Evolutionary conservation across 371 early-diverging fungal genomes (phyloP).

Genomic region (Mortierella sp.): DNA sequence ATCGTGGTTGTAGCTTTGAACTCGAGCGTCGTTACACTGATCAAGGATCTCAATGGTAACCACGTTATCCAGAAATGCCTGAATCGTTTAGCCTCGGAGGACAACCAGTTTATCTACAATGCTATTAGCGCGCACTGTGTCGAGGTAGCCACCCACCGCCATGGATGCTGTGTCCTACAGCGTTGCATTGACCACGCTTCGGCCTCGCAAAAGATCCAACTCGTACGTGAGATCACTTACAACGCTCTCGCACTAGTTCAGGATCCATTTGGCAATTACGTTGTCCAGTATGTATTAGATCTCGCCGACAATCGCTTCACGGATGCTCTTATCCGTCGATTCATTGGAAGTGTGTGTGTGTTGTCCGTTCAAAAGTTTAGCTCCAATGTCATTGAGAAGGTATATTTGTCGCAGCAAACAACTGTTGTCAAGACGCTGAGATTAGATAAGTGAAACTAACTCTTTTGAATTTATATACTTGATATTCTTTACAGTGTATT

Average conservation of each 20-base stretch:
- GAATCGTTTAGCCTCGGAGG: constrained; percentile 73
- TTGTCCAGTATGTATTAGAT: constrained; percentile 97
- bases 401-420: constrained; percentile 1
- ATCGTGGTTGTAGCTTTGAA: constrained; percentile 79
- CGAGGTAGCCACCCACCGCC: constrained; percentile 94
- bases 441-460: no score
- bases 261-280: constrained; percentile 98
- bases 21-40: constrained; percentile 84
- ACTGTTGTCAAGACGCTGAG: background rate
- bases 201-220: constrained; percentile 77
- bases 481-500: constrained; percentile 70
- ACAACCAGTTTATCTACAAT: constrained; percentile 92
- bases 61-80: constrained; percentile 99
- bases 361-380: constrained; percentile 93
- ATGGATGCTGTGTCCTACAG: constrained; percentile 98
- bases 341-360: constrained; percentile 80
- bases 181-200: constrained; percentile 93
- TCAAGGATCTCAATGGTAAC: constrained; percentile 98
- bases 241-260: constrained; percentile 87
- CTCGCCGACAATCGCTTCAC: constrained; percentile 75
- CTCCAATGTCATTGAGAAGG: constrained; percentile 93
- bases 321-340: constrained; percentile 79
- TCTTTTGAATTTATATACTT: background rate
- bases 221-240: constrained; percentile 81
- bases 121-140: constrained; percentile 89